Evolutionary conservation across 352 stramenopile species (phyloP).

Genomic region (Phytophthora idaei): DNA sequence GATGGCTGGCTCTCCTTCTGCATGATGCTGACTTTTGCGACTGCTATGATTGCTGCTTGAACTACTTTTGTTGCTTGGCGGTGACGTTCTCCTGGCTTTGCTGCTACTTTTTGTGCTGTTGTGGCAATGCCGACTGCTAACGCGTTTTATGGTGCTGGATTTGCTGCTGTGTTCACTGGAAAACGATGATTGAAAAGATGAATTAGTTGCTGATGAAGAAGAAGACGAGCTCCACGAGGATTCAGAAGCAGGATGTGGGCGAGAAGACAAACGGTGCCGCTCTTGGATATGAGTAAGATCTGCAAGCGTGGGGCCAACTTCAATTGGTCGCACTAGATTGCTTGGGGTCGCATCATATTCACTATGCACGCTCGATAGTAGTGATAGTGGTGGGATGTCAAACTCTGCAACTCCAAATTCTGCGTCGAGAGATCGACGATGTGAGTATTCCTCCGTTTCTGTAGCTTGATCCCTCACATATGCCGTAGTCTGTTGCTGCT

Average conservation of each 20-base stretch:
- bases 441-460: constrained; percentile 14
- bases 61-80: constrained; percentile 1
- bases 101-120: constrained; percentile 12
- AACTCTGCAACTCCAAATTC: constrained; percentile 4
- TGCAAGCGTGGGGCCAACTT: constrained; percentile 26
- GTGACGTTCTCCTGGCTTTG: neutral
- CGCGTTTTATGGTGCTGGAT: constrained; percentile 4
- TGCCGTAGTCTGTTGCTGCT: constrained; percentile 26
- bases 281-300: constrained; percentile 15
- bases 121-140: neutral
- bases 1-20: neutral
- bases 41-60: neutral
- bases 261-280: neutral
- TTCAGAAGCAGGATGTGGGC: neutral
- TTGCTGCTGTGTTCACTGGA: constrained; percentile 19
- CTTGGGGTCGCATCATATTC: neutral
- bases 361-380: neutral
- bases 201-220: constrained; percentile 2
- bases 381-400: neutral
- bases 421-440: neutral
- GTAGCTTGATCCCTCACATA: constrained; percentile 28
- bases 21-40: neutral
- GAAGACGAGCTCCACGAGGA: constrained; percentile 14
- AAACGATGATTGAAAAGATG: constrained; percentile 7
- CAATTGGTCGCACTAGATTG: neutral